Evolutionary conservation across 257 asterid species (phyloP).

Genomic region (Nicotiana knightiana): DNA sequence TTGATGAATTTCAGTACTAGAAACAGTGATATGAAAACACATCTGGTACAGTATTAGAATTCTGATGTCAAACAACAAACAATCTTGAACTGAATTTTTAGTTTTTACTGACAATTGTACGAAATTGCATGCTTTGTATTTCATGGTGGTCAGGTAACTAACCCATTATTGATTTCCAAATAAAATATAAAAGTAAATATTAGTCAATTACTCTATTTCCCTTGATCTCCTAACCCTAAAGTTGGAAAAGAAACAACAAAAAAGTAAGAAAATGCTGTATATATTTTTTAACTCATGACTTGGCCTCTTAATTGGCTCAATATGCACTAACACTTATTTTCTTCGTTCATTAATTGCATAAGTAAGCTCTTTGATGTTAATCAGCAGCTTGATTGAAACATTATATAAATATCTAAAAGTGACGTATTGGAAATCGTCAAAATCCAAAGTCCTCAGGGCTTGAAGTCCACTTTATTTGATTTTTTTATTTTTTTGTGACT

Average conservation of each 20-base stretch:
- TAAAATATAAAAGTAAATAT: not conserved
- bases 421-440: too few relatives aligned
- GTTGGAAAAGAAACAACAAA: not conserved
- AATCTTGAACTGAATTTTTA: not conserved
- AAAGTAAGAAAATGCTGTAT: not conserved
- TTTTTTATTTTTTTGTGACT: too few relatives aligned
- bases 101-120: not conserved
- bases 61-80: not conserved
- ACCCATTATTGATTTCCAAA: not conserved
- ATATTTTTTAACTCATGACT: too few relatives aligned
- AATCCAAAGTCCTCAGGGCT: too few relatives aligned
- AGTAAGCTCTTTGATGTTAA: too few relatives aligned
- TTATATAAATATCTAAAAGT: too few relatives aligned
- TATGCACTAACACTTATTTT: too few relatives aligned
- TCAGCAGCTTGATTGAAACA: too few relatives aligned
- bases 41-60: not conserved
- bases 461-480: too few relatives aligned
- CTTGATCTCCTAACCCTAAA: not conserved
- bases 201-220: not conserved
- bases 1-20: not conserved
- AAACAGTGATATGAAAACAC: not conserved
- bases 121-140: not conserved
- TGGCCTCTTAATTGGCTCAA: too few relatives aligned
- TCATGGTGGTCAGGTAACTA: not conserved
- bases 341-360: too few relatives aligned